A percentile compares a stretch with the other conserved stretches of the same genome.
Evolutionary conservation across 495 filamentous ascomycete genomes (phyloP).

Genomic region (Podospora conica): DNA sequence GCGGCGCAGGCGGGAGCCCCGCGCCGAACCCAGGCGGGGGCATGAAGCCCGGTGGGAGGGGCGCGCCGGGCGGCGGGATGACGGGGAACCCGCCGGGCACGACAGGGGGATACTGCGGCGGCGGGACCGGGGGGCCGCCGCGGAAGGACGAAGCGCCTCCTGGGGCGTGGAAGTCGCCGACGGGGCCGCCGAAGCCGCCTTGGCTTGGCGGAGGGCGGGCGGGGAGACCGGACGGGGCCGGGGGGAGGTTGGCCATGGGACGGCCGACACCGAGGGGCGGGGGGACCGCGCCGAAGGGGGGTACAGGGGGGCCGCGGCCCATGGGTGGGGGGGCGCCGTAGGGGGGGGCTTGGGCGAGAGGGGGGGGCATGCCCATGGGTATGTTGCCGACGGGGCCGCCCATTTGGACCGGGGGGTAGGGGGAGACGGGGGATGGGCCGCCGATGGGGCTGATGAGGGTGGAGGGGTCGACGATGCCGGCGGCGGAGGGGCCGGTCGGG

Average conservation of each 20-base stretch:
- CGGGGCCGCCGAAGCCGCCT: slow-evolving; percentile 69
- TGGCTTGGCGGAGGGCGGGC: slow-evolving; percentile 74
- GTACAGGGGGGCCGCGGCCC: slow-evolving; percentile 24
- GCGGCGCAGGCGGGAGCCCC: slow-evolving; percentile 15
- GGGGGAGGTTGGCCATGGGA: slow-evolving; percentile 33
- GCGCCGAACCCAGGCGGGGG: slow-evolving; percentile 21
- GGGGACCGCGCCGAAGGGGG: slow-evolving; percentile 22
- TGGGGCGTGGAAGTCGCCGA: slow-evolving; percentile 49
- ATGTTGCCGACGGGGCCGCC: slow-evolving; percentile 24
- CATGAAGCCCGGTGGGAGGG: slow-evolving; percentile 29
- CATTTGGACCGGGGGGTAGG: background rate
- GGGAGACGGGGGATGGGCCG: background rate
- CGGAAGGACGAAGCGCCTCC: slow-evolving; percentile 1
- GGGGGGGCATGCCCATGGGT: slow-evolving; percentile 28
- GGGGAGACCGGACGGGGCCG: slow-evolving; percentile 71
- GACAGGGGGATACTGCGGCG: slow-evolving; percentile 17
- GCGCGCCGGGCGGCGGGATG: slow-evolving; percentile 23
- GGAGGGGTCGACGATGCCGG: slow-evolving; percentile 8
- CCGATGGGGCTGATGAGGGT: slow-evolving; percentile 5
- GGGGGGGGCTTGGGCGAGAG: slow-evolving; percentile 1
- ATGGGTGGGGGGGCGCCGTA: slow-evolving; percentile 43
- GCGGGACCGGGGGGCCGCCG: slow-evolving; percentile 14
- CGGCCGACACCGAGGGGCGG: slow-evolving; percentile 27
- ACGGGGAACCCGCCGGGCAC: slow-evolving; percentile 28
- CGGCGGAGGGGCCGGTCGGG: slow-evolving; percentile 14